Evolutionary conservation across 2,329 filamentous ascomycete species (phyloP), one percentile per base, ranked within the genome.

Genomic region (Torrubiella hemipterigena): DNA sequence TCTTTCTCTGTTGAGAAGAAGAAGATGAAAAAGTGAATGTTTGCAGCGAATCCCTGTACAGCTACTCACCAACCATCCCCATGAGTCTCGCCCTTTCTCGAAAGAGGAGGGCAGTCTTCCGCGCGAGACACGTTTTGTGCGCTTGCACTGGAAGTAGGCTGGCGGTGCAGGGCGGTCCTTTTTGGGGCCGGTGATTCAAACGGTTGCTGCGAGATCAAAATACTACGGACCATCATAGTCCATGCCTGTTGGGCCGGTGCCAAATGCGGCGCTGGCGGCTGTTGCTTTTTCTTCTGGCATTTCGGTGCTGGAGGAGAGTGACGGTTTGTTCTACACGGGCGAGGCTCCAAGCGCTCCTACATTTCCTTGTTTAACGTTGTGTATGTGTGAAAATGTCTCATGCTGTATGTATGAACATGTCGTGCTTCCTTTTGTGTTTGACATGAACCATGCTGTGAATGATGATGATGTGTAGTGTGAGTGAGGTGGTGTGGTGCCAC

Each of bases 201-300:
- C 31, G 27, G 35, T 34, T 43, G 51, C 51, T 66, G 62, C 63
- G 44, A 67, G 55, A 67, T 44, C 32, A 42, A 50, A 45, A 52
- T 48, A 29, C 27, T 38, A 38, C 29, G 63, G 62, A 56, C 63
- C 63, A 63, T 67, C 63, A 67, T 67, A 67, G 63, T 67, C 63
- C 63, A 47, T 51, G 62, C 52, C 61, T 52, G 57, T 59, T 51
- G 54, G 33, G 26, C 27, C 20, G n/a, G n/a, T n/a, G n/a, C n/a
- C n/a, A n/a, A n/a, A n/a, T n/a, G n/a, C n/a, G n/a, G n/a, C n/a
- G n/a, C n/a, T n/a, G n/a, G 21, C 26, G 19, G 26, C 17, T 13
- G 25, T 20, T 15, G 31, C 6, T 19, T n/a, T 19, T 21, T 23
- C 15, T 17, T n/a, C n/a, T n/a, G n/a, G n/a, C n/a, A n/a, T n/a